Base-by-base conservation (phyloP, 148 eudicot genomes). In the Rhododendron ferrugineum region DNA sequence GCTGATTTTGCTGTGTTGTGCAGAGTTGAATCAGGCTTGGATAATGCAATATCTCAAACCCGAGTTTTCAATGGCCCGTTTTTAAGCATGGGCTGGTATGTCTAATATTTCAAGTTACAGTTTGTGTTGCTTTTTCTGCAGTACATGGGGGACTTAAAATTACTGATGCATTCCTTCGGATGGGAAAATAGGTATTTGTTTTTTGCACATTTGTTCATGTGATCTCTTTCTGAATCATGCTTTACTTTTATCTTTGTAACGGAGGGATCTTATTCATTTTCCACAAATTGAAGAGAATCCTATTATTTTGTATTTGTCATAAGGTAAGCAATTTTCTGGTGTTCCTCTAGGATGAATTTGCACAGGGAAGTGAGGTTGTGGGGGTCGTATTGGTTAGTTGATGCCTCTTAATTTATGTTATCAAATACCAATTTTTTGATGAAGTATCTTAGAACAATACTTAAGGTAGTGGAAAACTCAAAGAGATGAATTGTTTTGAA, bases 71-170 rank as follows among this genome's bases (percentile, higher is more conserved):
- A 1, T 18, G 20, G 30, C 81, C 60, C 10, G 16, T 23, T 79
- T n/a, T 79, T 40, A 36, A 50, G 23, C 52, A 52, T 80, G 26
- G n/a, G n/a, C 64, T 80, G n/a, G 64, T 30, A 60, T 30, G 42
- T 40, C 82, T 80, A 11, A 28, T 14, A 78, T 80, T 52, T 80
- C 32, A 78, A 44, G 56, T 80, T 52, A 14, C 82, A 15, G 82
- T 79, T 47, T 16, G 36, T 34, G 30, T n/a, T 79, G 60, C 23
- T 47, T 78, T 79, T 77, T 46, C 60, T 46, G 36, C 58, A 46
- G 37, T 49, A 34, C 46, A 15, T 10, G 52, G 52, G 15, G 14
- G 52, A 49, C 52, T 49, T 49, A 14, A 49, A 49, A 10, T 49
- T 49, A 49, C 52, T 49, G 60, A 49, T 49, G 32, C 37, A 40